These are phyloP conservation scores for Karstenula rhodostoma DNA, from an alignment of 2,329 filamentous ascomycete genomes.

Conservation along the genomic window DNA sequence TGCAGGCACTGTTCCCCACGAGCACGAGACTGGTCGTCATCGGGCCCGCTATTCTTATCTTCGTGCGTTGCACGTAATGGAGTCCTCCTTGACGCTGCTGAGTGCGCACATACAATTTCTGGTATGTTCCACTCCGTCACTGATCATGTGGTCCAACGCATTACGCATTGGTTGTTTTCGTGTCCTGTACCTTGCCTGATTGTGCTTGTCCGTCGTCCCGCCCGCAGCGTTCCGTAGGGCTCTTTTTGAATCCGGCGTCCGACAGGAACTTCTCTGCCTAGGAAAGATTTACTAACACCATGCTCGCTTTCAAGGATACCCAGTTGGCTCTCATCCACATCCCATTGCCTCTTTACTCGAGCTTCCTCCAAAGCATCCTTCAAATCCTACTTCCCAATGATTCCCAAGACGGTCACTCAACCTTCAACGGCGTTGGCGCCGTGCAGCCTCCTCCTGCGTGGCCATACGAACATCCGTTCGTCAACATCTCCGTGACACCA, in stretches of 20 bases:
- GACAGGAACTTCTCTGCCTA: slow-evolving; percentile 33
- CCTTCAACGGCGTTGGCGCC: slow-evolving; percentile 40
- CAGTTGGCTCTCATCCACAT: slow-evolving; percentile 90
- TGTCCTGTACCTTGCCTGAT: slow-evolving; percentile 31
- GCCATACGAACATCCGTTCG: slow-evolving; percentile 74
- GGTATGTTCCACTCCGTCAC: slow-evolving; percentile 48
- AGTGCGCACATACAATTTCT: slow-evolving; percentile 60
- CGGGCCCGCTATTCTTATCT: slow-evolving; percentile 44
- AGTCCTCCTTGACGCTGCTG: slow-evolving; percentile 55
- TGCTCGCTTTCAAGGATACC: slow-evolving; percentile 72
- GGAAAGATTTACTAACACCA: slow-evolving; percentile 40
- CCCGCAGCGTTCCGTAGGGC: slow-evolving; percentile 38
- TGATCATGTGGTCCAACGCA: slow-evolving; percentile 31
- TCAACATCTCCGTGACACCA: slow-evolving; percentile 92
- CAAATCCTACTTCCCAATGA: slow-evolving; percentile 76
- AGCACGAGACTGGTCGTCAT: slow-evolving; percentile 40
- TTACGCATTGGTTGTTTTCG: slow-evolving; percentile 22
- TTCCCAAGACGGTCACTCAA: slow-evolving; percentile 39
- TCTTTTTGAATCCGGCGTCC: slow-evolving; percentile 43
- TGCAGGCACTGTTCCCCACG: slow-evolving; percentile 39
- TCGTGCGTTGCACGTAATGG: slow-evolving; percentile 47
- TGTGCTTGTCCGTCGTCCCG: slow-evolving; percentile 35
- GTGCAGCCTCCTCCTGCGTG: slow-evolving; percentile 50
- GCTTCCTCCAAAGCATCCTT: slow-evolving; percentile 87
- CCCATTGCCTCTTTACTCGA: slow-evolving; percentile 77